Percentiles rank a stretch among this genome's conserved stretches.
Conservation (phyloP, 192 early-diverging fungal genomes). For the Coemansia asiatica region DNA sequence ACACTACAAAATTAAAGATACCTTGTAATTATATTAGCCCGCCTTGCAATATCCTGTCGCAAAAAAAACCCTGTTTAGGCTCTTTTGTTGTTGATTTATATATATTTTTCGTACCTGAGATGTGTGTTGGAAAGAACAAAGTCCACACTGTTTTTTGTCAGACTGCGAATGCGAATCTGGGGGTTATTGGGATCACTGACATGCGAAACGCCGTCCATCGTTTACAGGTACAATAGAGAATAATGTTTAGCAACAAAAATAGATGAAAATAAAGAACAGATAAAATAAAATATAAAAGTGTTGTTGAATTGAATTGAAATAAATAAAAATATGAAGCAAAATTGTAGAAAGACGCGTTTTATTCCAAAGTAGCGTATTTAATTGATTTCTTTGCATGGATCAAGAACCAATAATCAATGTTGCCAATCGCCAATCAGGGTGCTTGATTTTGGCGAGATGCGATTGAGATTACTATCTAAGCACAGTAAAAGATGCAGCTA, state of each 20-base stretch:
- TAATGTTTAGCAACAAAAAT: background rate
- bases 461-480: background rate
- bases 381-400: too few species aligned
- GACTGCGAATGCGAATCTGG: slow-evolving; percentile 48
- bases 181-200: slow-evolving; percentile 35
- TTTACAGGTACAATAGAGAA: background rate
- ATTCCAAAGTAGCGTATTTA: too few species aligned
- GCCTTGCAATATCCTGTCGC: too few species aligned
- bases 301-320: too few species aligned
- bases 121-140: slow-evolving; percentile 88
- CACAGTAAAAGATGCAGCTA: background rate
- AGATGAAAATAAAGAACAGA: background rate
- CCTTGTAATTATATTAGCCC: too few species aligned
- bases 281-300: background rate
- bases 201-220: slow-evolving; percentile 19
- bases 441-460: too few species aligned
- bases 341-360: too few species aligned
- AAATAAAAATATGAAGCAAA: too few species aligned
- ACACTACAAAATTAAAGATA: slow-evolving; percentile 56
- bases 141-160: slow-evolving; percentile 54
- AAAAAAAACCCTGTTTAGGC: background rate
- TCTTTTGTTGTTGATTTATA: background rate
- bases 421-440: too few species aligned
- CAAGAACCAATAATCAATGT: too few species aligned
- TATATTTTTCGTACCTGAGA: slow-evolving; percentile 55